Percentiles rank a stretch among this genome's conserved stretches.
Conservation (phyloP, 2,329 filamentous ascomycete species). For the Cadophora gregata region DNA sequence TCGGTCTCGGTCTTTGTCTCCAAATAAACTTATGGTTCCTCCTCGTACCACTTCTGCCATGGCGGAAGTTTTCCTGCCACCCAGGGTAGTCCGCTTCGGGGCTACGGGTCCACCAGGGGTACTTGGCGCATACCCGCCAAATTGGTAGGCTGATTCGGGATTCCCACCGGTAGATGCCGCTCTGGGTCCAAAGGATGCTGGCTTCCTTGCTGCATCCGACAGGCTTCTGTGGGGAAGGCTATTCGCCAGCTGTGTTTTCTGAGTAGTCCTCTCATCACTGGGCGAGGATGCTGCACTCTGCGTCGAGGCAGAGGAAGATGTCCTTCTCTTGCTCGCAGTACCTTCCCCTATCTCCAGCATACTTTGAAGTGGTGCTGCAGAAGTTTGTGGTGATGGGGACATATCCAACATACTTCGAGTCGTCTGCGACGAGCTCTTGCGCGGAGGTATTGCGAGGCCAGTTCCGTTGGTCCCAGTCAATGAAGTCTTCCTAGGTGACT, state of each 20-base stretch:
- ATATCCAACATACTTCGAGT: slow-evolving; percentile 70
- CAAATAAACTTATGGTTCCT: slow-evolving; percentile 55
- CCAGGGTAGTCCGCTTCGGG: slow-evolving; percentile 59
- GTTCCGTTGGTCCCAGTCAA: slow-evolving; percentile 15
- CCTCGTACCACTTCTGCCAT: slow-evolving; percentile 62
- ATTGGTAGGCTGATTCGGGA: slow-evolving; percentile 63
- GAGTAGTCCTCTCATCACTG: slow-evolving; percentile 46
- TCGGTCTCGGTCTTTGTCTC: slow-evolving; percentile 35
- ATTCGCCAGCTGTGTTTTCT: slow-evolving; percentile 43
- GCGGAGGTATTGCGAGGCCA: slow-evolving; percentile 41
- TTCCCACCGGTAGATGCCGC: slow-evolving; percentile 45
- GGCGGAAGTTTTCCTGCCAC: slow-evolving; percentile 49
- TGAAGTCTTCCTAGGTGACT: slow-evolving; percentile 17
- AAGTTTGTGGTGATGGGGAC: slow-evolving; percentile 14
- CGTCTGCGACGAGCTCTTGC: slow-evolving; percentile 45
- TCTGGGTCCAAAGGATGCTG: slow-evolving; percentile 54
- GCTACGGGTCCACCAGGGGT: slow-evolving; percentile 49
- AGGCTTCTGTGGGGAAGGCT: slow-evolving; percentile 51
- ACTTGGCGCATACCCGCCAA: slow-evolving; percentile 62
- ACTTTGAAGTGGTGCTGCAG: slow-evolving; percentile 20
- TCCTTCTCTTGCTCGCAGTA: not conserved
- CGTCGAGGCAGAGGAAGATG: slow-evolving; percentile 44
- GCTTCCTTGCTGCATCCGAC: slow-evolving; percentile 59
- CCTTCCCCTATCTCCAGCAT: slow-evolving; percentile 46
- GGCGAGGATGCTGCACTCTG: slow-evolving; percentile 56